phyloP scores from a whole-genome alignment of 306 rosid species.

The Hippophae gyantsensis region DNA sequence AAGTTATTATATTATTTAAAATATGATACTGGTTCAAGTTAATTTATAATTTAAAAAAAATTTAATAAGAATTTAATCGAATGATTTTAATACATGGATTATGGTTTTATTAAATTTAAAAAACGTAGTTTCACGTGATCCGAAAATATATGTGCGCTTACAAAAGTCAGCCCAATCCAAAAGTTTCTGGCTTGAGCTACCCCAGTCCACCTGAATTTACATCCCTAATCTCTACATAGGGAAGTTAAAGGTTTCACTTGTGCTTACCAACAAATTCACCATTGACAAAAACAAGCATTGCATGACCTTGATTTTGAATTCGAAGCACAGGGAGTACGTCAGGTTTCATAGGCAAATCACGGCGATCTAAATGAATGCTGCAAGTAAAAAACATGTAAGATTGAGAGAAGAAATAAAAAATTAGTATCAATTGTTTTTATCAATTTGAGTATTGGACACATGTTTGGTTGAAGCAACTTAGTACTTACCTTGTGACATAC shows the following conservation, averaged over 20 bases:
- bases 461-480: not conserved
- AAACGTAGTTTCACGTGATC: too few relatives aligned
- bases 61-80: too few relatives aligned
- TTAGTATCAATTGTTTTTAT: not conserved
- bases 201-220: too few relatives aligned
- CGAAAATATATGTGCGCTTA: too few relatives aligned
- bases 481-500: conserved; percentile 60
- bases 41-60: too few relatives aligned
- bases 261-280: conserved; percentile 55
- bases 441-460: not conserved
- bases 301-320: conserved; percentile 63
- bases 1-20: too few relatives aligned
- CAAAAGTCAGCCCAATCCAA: too few relatives aligned
- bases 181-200: too few relatives aligned
- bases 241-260: not conserved
- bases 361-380: conserved; percentile 42
- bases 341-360: conserved; percentile 38
- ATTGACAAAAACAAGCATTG: conserved; percentile 51
- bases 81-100: too few relatives aligned
- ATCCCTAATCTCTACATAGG: too few relatives aligned
- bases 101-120: too few relatives aligned
- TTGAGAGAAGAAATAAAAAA: not conserved
- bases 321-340: conserved; percentile 40
- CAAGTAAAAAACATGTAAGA: not conserved
- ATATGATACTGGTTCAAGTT: too few relatives aligned